Conservation (phyloP, 768 basidiomycete genomes). For the Phylloporus scabripes region DNA sequence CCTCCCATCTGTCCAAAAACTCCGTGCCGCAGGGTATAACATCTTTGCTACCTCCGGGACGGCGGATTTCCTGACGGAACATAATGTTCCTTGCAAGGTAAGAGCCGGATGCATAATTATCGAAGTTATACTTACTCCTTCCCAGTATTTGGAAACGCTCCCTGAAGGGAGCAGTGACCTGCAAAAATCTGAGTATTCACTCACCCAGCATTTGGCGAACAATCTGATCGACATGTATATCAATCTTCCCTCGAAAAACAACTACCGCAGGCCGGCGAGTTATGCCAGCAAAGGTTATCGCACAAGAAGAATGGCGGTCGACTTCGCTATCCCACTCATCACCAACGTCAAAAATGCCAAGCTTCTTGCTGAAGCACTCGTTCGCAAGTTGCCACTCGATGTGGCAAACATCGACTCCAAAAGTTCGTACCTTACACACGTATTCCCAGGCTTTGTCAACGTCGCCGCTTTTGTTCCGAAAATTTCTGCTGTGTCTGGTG, state of each 20-base stretch:
- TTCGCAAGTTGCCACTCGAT: slow-evolving; percentile 84
- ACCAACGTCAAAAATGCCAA: slow-evolving; percentile 99
- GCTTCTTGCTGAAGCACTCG: slow-evolving; percentile 87
- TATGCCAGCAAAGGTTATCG: slow-evolving; percentile 96
- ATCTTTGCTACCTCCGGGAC: slow-evolving; percentile 98
- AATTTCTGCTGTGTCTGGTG: slow-evolving; percentile 43
- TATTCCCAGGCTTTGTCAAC: slow-evolving; percentile 89
- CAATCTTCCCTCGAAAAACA: slow-evolving; percentile 97
- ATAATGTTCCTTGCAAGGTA: slow-evolving; percentile 94
- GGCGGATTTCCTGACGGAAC: slow-evolving; percentile 95
- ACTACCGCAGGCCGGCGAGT: slow-evolving; percentile 93
- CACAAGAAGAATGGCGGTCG: slow-evolving; percentile 97
- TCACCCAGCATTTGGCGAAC: slow-evolving; percentile 94
- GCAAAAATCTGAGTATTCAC: slow-evolving; percentile 95
- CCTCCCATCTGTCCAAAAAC: slow-evolving; percentile 89
- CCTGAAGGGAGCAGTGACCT: slow-evolving; percentile 65
- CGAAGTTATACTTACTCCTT: slow-evolving; percentile 5
- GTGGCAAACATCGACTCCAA: slow-evolving; percentile 91
- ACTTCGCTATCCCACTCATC: slow-evolving; percentile 94
- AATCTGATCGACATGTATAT: slow-evolving; percentile 99
- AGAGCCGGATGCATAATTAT: slow-evolving; percentile 5
- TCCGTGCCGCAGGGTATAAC: slow-evolving; percentile 89
- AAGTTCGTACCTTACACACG: slow-evolving; percentile 85
- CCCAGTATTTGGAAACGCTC: slow-evolving; percentile 83
- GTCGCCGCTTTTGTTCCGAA: slow-evolving; percentile 81